A percentile compares a stretch with the other conserved stretches of the same genome.
These are phyloP conservation scores for Syzygium malaccense DNA, from an alignment of 441 rosid genomes.

Conservation along the genomic window DNA sequence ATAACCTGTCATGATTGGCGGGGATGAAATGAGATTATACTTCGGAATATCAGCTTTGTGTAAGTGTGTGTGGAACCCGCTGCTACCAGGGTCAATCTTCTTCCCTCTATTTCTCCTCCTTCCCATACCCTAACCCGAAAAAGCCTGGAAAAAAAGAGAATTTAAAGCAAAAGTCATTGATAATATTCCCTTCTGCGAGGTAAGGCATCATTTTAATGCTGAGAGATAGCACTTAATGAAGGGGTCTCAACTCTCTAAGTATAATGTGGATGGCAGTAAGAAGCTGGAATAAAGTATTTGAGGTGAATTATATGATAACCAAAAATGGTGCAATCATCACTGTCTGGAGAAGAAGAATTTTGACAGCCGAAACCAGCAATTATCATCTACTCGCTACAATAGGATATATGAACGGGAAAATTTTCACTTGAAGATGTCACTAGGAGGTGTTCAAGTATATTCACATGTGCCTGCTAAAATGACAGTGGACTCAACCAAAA, in stretches of 20 bases:
- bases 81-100: not conserved
- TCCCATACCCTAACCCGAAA: not conserved
- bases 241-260: not conserved
- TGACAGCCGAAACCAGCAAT: not conserved
- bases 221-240: not conserved
- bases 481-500: not conserved
- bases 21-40: not conserved
- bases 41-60: not conserved
- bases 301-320: not conserved
- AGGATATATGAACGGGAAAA: not conserved
- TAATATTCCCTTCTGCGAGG: not conserved
- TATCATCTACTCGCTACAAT: not conserved
- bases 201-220: not conserved
- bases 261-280: not conserved
- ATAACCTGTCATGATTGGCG: not conserved
- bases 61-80: not conserved
- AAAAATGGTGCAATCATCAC: not conserved
- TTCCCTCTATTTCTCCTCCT: not conserved
- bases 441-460: not conserved
- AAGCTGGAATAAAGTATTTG: not conserved
- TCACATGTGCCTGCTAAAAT: too few relatives aligned
- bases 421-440: not conserved
- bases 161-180: not conserved
- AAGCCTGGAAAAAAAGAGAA: not conserved
- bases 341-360: not conserved